These are phyloP conservation scores for Ceriops tagal DNA, from an alignment of 345 rosid species.

Conservation along the genomic window DNA sequence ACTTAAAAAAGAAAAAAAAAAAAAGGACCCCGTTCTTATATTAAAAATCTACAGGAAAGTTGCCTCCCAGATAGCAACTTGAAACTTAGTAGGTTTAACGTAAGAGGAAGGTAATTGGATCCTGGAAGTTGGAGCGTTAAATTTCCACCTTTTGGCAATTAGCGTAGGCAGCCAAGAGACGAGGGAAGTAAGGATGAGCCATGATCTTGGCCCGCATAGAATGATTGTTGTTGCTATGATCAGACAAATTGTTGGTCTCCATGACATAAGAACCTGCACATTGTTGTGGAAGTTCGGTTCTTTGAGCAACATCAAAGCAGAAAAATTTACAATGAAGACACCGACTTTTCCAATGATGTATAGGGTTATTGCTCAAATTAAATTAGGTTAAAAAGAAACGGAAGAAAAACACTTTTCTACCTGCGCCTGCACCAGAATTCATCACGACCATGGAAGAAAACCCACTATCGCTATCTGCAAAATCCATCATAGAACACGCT, in stretches of 20 bases:
- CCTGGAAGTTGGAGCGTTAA: background rate
- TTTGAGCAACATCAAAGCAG: constrained; percentile 38
- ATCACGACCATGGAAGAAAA: constrained; percentile 60
- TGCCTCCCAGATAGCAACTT: no score
- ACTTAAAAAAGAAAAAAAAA: no score
- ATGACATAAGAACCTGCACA: constrained; percentile 45
- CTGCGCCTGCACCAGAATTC: constrained; percentile 12
- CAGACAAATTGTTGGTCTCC: constrained; percentile 38
- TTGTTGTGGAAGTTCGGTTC: constrained; percentile 16
- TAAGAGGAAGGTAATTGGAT: background rate
- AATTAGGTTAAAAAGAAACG: constrained; percentile 36
- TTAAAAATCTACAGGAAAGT: no score
- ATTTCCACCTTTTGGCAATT: constrained; percentile 86
- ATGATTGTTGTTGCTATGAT: constrained; percentile 25
- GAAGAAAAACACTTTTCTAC: constrained; percentile 15
- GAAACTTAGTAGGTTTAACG: background rate
- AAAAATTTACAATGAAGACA: background rate
- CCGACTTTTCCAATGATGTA: constrained; percentile 14
- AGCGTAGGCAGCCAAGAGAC: constrained; percentile 84
- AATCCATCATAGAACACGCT: constrained; percentile 71
- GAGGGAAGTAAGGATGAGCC: constrained; percentile 96
- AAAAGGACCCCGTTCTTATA: no score
- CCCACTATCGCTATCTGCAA: constrained; percentile 64
- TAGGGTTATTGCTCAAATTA: constrained; percentile 23
- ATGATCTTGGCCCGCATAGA: constrained; percentile 85